These are phyloP conservation scores for Wickerhamiella cacticola DNA, from an alignment of 805 yeast species.

Conservation along the genomic window DNA sequence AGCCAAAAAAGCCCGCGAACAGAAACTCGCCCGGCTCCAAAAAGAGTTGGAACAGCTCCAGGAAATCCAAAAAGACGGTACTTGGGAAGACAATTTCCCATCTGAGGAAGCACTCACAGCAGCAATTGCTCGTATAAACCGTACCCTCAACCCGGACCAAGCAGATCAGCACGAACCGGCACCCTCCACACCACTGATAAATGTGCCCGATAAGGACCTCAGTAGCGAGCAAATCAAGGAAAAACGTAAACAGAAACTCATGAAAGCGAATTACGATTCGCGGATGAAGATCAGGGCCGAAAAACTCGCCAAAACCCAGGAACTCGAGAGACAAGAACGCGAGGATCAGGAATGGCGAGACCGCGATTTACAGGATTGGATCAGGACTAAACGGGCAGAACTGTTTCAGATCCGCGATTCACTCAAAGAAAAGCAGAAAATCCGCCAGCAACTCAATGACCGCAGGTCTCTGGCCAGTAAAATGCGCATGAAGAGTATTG, in stretches of 20 bases:
- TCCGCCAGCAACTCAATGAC: constrained; percentile 68
- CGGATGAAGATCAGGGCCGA: constrained; percentile 70
- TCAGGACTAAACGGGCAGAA: constrained; percentile 50
- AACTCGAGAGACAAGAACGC: constrained; percentile 44
- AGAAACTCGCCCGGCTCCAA: constrained; percentile 68
- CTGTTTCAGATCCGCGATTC: constrained; percentile 47
- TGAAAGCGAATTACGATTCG: constrained; percentile 83
- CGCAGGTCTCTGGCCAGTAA: constrained; percentile 88
- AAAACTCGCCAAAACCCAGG: constrained; percentile 52
- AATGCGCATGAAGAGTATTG: constrained; percentile 80
- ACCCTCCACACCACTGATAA: constrained; percentile 62
- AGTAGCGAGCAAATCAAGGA: constrained; percentile 72
- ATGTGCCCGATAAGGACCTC: constrained; percentile 73
- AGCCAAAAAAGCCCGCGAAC: constrained; percentile 72
- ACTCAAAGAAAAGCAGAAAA: constrained; percentile 54
- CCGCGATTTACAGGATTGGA: constrained; percentile 67
- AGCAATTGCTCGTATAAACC: constrained; percentile 34
- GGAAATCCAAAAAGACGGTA: constrained; percentile 32
- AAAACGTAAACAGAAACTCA: constrained; percentile 68
- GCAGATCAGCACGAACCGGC: constrained; percentile 33
- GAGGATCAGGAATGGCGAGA: constrained; percentile 72
- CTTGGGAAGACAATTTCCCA: constrained; percentile 1
- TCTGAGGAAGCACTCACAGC: constrained; percentile 44
- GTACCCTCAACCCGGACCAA: not conserved
- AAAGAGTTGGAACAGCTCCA: constrained; percentile 44